These are phyloP conservation scores for Euphorbia pulcherrima DNA, from an alignment of 345 rosid species.

Conservation along the genomic window DNA sequence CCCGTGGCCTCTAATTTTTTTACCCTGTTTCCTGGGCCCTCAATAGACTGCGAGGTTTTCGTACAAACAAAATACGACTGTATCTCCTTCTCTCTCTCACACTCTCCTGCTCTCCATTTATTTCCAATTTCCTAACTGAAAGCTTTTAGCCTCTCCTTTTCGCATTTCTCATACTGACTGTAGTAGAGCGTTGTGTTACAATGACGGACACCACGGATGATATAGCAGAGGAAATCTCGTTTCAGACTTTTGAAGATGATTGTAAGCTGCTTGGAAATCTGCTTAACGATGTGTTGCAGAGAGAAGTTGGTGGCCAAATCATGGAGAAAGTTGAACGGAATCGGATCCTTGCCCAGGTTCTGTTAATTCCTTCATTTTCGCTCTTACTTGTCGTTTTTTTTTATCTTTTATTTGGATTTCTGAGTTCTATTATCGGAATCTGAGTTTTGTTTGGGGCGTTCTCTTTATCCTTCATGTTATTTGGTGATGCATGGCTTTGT, in stretches of 20 bases:
- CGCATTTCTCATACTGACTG: background rate
- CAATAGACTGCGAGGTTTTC: background rate
- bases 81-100: background rate
- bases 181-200: background rate
- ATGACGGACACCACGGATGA: slow-evolving; percentile 99
- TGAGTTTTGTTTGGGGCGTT: background rate
- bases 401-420: background rate
- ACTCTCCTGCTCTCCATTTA: background rate
- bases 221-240: slow-evolving; percentile 87
- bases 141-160: background rate
- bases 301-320: slow-evolving; percentile 61
- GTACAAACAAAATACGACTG: background rate
- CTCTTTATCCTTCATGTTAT: background rate
- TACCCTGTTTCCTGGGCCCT: background rate
- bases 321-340: slow-evolving; percentile 73
- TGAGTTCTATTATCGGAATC: background rate
- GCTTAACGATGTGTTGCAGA: slow-evolving; percentile 74
- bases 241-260: slow-evolving; percentile 89
- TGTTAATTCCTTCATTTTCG: background rate
- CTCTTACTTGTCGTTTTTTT: background rate
- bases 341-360: slow-evolving; percentile 78
- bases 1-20: background rate
- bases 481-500: slow-evolving; percentile 17
- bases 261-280: slow-evolving; percentile 85
- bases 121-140: background rate